Evolutionary conservation across 805 yeast genomes (phyloP).

Genomic region (Pichia nanzhaoensis): DNA sequence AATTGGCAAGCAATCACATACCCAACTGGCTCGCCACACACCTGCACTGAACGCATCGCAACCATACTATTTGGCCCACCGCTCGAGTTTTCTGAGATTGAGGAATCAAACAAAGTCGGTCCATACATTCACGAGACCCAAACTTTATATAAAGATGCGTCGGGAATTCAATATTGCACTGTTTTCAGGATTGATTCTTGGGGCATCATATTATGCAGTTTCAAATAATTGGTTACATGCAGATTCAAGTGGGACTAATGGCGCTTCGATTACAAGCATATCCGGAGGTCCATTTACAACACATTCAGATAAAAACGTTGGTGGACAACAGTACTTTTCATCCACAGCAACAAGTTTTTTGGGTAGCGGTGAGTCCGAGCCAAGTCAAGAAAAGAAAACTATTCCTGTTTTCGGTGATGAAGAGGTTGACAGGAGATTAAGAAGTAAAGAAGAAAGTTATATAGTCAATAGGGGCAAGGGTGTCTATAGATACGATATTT

Average conservation of each 20-base stretch:
- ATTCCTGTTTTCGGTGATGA: constrained; percentile 54
- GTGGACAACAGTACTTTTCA: constrained; percentile 27
- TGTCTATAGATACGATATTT: constrained; percentile 77
- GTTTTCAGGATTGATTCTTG: constrained; percentile 29
- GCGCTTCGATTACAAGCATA: constrained; percentile 1
- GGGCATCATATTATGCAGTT: constrained; percentile 29
- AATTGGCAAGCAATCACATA: too few species aligned
- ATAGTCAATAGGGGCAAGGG: constrained; percentile 80
- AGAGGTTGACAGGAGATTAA: constrained; percentile 62
- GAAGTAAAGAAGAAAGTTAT: constrained; percentile 75
- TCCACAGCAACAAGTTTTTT: constrained; percentile 36
- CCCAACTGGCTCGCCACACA: neutral
- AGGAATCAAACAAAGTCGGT: neutral
- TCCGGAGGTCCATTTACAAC: neutral
- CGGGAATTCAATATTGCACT: constrained; percentile 27
- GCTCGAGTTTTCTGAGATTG: neutral
- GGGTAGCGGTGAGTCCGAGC: constrained; percentile 33
- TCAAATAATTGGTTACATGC: constrained; percentile 24
- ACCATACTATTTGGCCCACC: neutral
- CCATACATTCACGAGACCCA: constrained; percentile 5
- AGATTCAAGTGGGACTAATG: constrained; percentile 18
- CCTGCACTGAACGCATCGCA: neutral
- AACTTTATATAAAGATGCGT: constrained; percentile 21
- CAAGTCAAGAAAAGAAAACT: constrained; percentile 38
- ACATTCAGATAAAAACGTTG: neutral